Conservation (phyloP, 164 flowering plant species). For the Hamamelis virginiana region DNA sequence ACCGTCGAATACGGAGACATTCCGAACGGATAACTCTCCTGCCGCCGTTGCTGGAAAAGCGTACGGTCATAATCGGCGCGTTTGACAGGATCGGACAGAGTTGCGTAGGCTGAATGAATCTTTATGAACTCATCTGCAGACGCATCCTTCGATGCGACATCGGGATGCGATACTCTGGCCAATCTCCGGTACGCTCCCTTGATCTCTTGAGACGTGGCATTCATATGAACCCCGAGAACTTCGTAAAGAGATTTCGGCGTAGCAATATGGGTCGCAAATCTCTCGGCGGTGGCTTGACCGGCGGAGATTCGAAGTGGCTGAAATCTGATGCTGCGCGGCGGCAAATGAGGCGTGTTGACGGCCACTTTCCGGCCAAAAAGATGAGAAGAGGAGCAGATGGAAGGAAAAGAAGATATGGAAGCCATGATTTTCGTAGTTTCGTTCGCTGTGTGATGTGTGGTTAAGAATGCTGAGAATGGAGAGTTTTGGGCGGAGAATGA, state of each 20-base stretch:
- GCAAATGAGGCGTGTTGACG: not conserved
- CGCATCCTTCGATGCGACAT: constrained; percentile 31
- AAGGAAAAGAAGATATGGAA: constrained; percentile 2
- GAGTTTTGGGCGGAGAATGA: too few relatives aligned
- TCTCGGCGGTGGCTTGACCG: constrained; percentile 23
- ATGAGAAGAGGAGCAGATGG: constrained; percentile 4
- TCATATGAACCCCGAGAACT: constrained; percentile 54
- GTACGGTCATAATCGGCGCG: not conserved
- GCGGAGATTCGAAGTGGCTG: constrained; percentile 24
- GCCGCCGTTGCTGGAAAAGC: not conserved
- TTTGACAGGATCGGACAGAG: constrained; percentile 1
- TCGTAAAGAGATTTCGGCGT: constrained; percentile 56
- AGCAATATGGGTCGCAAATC: constrained; percentile 3
- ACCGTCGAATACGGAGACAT: too few relatives aligned
- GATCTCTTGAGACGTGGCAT: constrained; percentile 61
- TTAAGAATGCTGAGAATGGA: too few relatives aligned
- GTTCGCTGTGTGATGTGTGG: too few relatives aligned
- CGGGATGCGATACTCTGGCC: constrained; percentile 69
- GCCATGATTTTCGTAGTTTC: not conserved
- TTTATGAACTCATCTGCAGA: not conserved
- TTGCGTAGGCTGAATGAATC: not conserved
- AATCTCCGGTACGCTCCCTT: constrained; percentile 63
- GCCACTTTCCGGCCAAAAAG: constrained; percentile 3
- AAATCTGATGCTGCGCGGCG: constrained; percentile 3
- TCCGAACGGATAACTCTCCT: not conserved